A percentile compares a stretch with the other conserved stretches of the same genome.
These are phyloP conservation scores for Ilyonectria robusta DNA, from an alignment of 2,329 filamentous ascomycete genomes.

Conservation along the genomic window DNA sequence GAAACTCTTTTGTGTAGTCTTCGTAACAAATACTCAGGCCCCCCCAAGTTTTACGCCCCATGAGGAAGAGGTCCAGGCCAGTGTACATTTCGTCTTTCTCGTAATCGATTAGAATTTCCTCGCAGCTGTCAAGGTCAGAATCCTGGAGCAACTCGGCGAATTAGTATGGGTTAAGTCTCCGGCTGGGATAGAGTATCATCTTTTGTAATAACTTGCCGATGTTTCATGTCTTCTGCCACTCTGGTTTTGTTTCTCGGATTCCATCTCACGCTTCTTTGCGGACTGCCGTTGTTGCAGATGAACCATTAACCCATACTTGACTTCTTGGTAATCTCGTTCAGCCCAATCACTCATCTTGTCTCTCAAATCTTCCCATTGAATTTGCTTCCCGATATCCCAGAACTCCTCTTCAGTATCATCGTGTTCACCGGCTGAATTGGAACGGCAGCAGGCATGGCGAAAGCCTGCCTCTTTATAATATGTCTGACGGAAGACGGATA, in stretches of 20 bases:
- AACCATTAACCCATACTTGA: background rate
- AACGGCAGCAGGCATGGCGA: background rate
- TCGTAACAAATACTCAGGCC: too few species aligned
- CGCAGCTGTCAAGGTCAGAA: background rate
- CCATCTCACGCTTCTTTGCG: background rate
- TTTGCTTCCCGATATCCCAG: background rate
- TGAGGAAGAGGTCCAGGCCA: background rate
- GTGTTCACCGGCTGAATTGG: too few species aligned
- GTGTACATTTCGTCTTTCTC: background rate
- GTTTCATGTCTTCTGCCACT: too few species aligned
- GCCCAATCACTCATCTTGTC: background rate
- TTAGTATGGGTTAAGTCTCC: background rate
- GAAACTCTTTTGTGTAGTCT: background rate
- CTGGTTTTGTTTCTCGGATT: background rate
- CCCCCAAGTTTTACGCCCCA: too few species aligned
- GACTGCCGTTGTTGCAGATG: background rate
- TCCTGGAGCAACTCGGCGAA: background rate
- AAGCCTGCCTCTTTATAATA: background rate
- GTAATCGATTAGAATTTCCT: background rate
- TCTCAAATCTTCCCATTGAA: background rate
- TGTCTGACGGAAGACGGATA: background rate
- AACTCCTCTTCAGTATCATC: background rate
- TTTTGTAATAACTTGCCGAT: background rate
- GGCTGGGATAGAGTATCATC: background rate
- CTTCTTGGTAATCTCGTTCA: background rate